Conservation (phyloP, 768 basidiomycete species). For the Pleurotus giganteus region DNA sequence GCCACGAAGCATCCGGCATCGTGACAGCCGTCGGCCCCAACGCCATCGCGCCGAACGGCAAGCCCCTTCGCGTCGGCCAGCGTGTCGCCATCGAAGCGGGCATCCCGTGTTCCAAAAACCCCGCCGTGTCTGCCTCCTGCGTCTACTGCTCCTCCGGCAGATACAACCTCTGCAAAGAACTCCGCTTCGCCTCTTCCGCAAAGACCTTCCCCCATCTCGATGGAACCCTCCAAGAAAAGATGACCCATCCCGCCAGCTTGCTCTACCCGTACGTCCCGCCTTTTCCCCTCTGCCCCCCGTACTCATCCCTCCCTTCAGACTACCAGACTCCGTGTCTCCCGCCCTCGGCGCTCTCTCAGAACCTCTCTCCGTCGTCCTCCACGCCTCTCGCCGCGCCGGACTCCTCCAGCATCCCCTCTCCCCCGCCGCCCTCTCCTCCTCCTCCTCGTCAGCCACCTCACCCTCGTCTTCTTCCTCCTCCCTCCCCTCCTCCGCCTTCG, state of each 20-base stretch:
- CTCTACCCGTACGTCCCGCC: slow-evolving; percentile 1
- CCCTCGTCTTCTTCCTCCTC: slow-evolving; percentile 2
- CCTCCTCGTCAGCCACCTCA: neutral
- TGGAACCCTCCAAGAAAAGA: slow-evolving; percentile 82
- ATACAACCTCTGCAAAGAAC: slow-evolving; percentile 89
- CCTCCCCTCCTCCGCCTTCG: neutral
- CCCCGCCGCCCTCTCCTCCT: slow-evolving; percentile 36
- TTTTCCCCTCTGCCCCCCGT: slow-evolving; percentile 2
- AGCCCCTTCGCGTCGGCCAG: slow-evolving; percentile 67
- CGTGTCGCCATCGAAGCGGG: slow-evolving; percentile 95
- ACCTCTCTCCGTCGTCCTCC: slow-evolving; percentile 73
- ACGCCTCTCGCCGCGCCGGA: slow-evolving; percentile 11
- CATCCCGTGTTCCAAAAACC: slow-evolving; percentile 67
- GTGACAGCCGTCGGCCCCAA: slow-evolving; percentile 81
- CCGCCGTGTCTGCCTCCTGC: slow-evolving; percentile 31
- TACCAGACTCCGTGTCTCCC: slow-evolving; percentile 74
- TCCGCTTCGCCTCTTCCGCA: slow-evolving; percentile 89
- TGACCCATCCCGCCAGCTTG: slow-evolving; percentile 78
- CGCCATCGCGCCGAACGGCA: slow-evolving; percentile 69
- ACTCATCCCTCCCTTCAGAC: slow-evolving; percentile 32
- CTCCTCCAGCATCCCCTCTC: slow-evolving; percentile 67
- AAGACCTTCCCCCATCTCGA: slow-evolving; percentile 92
- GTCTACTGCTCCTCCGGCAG: slow-evolving; percentile 68
- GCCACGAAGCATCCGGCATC: slow-evolving; percentile 90
- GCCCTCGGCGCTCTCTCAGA: slow-evolving; percentile 89